These are phyloP conservation scores for Aspergillus pseudoviridinutans DNA, from an alignment of 2,329 filamentous ascomycete genomes.

Conservation along the genomic window DNA sequence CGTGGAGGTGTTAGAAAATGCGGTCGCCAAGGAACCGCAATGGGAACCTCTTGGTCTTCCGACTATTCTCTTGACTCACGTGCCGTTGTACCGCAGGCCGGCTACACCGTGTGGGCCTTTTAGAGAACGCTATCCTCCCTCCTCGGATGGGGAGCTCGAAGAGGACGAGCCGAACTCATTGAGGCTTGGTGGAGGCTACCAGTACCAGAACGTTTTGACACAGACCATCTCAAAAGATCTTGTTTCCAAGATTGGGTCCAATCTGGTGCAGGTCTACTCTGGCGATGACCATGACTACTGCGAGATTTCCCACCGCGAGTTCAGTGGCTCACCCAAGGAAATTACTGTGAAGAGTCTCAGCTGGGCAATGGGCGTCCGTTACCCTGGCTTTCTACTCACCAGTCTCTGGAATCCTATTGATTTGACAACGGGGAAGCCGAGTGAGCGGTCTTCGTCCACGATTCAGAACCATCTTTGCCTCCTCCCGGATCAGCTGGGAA, in stretches of 20 bases:
- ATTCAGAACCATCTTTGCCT: constrained; percentile 88
- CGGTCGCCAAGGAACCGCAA: constrained; percentile 17
- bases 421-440: constrained; percentile 35
- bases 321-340: constrained; percentile 63
- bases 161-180: constrained; percentile 74
- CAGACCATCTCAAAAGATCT: constrained; percentile 71
- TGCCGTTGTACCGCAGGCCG: constrained; percentile 77
- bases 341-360: constrained; percentile 94
- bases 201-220: constrained; percentile 92
- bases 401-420: constrained; percentile 92
- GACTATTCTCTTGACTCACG: constrained; percentile 84
- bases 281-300: constrained; percentile 99
- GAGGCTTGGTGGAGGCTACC: constrained; percentile 72
- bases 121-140: constrained; percentile 77
- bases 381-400: constrained; percentile 80
- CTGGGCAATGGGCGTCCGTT: constrained; percentile 92
- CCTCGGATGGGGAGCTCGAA: constrained; percentile 54
- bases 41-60: constrained; percentile 60
- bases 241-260: constrained; percentile 67
- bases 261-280: constrained; percentile 82
- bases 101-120: constrained; percentile 84
- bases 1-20: constrained; percentile 54
- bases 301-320: constrained; percentile 72
- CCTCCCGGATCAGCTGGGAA: constrained; percentile 79
- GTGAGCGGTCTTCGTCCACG: constrained; percentile 45